These are phyloP conservation scores for Cokeromyces recurvatus DNA, from an alignment of 371 early-diverging fungal genomes.

Conservation along the genomic window DNA sequence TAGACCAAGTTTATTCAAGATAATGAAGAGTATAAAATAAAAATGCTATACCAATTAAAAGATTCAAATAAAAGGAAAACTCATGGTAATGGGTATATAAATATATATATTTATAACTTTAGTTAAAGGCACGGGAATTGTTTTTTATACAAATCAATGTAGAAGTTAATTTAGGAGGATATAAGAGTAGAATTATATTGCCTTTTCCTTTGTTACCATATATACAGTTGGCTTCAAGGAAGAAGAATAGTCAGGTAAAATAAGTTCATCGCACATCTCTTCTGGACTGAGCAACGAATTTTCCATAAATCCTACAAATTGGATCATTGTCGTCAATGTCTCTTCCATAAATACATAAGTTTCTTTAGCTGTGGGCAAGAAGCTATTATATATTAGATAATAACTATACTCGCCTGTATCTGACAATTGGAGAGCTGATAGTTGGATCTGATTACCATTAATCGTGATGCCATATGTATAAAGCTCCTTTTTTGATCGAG, in stretches of 20 bases:
- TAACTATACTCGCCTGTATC: not conserved
- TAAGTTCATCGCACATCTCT: no score
- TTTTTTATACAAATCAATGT: no score
- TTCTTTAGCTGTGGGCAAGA: slow-evolving; percentile 1
- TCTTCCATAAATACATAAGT: no score
- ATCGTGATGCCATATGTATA: not conserved
- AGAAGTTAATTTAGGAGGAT: not conserved
- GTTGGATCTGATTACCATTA: not conserved
- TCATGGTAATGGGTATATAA: not conserved
- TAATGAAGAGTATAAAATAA: slow-evolving; percentile 1
- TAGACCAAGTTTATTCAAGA: slow-evolving; percentile 1
- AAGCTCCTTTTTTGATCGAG: not conserved
- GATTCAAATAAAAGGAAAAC: not conserved
- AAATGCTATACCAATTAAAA: not conserved
- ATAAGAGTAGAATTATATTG: slow-evolving; percentile 1
- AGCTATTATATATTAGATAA: not conserved
- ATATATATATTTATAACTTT: not conserved
- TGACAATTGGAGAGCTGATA: not conserved
- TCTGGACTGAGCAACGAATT: no score
- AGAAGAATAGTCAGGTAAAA: no score
- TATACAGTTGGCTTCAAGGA: not conserved
- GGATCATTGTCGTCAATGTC: no score
- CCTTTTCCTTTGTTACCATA: not conserved
- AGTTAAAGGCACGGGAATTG: not conserved
- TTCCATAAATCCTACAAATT: no score